Evolutionary conservation across 257 asterid genomes (phyloP).

Genomic region (Solanum virginianum): DNA sequence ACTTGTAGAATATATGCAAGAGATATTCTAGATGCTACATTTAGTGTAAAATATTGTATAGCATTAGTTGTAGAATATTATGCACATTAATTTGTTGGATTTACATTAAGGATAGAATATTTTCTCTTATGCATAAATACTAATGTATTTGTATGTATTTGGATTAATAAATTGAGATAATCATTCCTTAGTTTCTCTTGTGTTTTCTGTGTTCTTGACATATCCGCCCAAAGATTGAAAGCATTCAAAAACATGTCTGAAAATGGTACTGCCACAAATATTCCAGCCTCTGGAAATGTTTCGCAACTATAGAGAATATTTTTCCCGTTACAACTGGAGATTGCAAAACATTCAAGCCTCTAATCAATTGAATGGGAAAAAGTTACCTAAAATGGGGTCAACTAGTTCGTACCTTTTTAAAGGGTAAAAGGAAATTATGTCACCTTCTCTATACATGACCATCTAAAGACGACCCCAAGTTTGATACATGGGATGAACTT

Average conservation of each 20-base stretch:
- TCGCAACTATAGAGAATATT: neutral
- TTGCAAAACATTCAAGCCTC: neutral
- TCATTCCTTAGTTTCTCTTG: no score
- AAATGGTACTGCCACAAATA: neutral
- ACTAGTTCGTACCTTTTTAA: neutral
- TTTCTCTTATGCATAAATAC: no score
- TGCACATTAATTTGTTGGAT: no score
- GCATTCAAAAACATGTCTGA: neutral
- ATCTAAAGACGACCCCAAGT: neutral
- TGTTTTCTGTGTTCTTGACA: no score
- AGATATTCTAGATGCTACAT: no score
- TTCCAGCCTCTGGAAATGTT: neutral
- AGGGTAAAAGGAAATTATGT: neutral
- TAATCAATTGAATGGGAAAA: neutral
- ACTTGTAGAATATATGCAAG: no score
- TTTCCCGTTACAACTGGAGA: neutral
- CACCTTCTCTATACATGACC: neutral
- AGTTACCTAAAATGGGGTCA: neutral
- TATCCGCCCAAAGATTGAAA: neutral
- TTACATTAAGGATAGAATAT: no score
- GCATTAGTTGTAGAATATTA: no score
- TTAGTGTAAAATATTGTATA: no score
- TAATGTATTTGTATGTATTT: no score
- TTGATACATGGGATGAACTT: neutral
- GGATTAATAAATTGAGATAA: no score